Evolutionary conservation across 2,329 filamentous ascomycete species (phyloP), one percentile per base, ranked within the genome.

Genomic region (Aspergillus neotritici): DNA sequence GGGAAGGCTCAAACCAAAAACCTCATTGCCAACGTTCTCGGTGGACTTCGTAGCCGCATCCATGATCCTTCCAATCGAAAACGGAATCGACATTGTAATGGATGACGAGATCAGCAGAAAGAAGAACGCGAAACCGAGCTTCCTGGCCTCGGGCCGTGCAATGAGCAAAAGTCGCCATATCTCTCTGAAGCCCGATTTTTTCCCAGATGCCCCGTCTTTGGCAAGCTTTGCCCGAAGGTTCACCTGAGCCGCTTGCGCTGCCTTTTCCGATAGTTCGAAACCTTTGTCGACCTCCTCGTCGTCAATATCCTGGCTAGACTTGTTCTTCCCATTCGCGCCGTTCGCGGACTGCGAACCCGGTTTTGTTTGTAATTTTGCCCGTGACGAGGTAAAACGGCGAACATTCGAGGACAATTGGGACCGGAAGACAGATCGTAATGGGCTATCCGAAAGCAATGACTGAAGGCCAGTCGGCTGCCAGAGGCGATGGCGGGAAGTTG

Each of bases 11-110:
- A 97, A 69, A 14, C 93, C 93, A 62, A 97, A 93, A 10, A 97
- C 74, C 43, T 80, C 79, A 30, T 72, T 60, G 15, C 76, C 74
- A 14, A 80, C 84, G 40, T 85, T 82, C 14, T 75, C 73, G 7
- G 79, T 72, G 32, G 79, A 76, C 58, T 89, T 85, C 8, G 89
- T 94, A 7, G 91, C 88, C 41, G 93, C 80, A 67, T 98, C 93
- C 64, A 98, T 74, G 49, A 98, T 94, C 62, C 90, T 91, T 44
- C 93, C 93, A 52, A 98, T 94, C 0, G 90, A 94, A 63, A 96
- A 95, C 1, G 93, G 93, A 47, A 98, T 87, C 2, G 88, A 90
- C 86, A 98, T 94, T 44, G 90, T 94, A 54, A 98, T 89, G 40
- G 82, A 79, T 4, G 91, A 97, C 12, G 91, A 96, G 49, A 96